phyloP scores from a whole-genome alignment of 495 filamentous ascomycete genomes.

The Penicillium simplicissimum region DNA sequence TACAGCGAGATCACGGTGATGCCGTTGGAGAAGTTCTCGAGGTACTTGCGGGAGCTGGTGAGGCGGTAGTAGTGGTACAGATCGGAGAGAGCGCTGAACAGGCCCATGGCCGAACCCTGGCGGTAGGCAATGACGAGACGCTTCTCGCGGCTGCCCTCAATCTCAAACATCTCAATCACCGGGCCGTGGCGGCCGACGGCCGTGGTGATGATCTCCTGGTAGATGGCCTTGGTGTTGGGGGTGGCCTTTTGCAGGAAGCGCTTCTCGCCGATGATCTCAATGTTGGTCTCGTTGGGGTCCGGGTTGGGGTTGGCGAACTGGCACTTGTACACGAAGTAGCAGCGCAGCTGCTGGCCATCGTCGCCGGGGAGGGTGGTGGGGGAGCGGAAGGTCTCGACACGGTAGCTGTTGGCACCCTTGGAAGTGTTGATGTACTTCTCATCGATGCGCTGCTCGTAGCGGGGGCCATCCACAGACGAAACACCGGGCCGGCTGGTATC shows the following conservation, averaged over 20 bases:
- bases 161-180: conserved; percentile 97
- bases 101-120: conserved; percentile 83
- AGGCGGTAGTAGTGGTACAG: conserved; percentile 98
- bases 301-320: conserved; percentile 77
- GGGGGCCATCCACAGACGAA: conserved; percentile 70
- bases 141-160: conserved; percentile 87
- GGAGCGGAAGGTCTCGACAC: conserved; percentile 96
- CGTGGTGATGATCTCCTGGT: conserved; percentile 87
- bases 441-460: conserved; percentile 92
- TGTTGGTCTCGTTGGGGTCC: conserved; percentile 74
- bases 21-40: conserved; percentile 98
- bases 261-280: conserved; percentile 90
- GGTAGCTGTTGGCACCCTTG: conserved; percentile 68
- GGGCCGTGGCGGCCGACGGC: conserved; percentile 82
- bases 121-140: conserved; percentile 91
- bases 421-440: conserved; percentile 85
- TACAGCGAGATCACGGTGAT: conserved; percentile 96
- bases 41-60: conserved; percentile 94
- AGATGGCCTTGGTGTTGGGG: conserved; percentile 90
- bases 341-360: conserved; percentile 77
- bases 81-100: conserved; percentile 94
- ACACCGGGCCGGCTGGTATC: conserved; percentile 91
- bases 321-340: conserved; percentile 98
- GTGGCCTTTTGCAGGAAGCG: conserved; percentile 95
- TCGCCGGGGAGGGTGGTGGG: conserved; percentile 69